Evolutionary conservation across 1,284 basidiomycete species (phyloP).

Genomic region (Rhodotorula sp.): DNA sequence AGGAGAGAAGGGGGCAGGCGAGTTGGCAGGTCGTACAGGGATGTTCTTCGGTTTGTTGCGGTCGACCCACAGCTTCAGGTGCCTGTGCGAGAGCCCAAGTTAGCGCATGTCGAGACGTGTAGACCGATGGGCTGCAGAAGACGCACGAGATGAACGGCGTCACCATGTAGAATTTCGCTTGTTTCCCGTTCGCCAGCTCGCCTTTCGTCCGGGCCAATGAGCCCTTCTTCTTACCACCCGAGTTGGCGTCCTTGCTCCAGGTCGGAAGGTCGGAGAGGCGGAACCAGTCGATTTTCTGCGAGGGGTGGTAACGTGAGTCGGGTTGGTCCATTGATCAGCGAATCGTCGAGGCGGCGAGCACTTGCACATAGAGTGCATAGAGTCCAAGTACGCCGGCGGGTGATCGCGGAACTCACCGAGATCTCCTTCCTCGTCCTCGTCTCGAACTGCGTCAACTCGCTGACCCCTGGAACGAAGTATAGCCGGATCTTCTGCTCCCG

Average conservation of each 20-base stretch:
- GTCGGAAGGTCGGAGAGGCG: conserved; percentile 83
- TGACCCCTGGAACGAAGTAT: conserved; percentile 86
- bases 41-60: conserved; percentile 33
- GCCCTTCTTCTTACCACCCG: conserved; percentile 9
- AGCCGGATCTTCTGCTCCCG: conserved; percentile 86
- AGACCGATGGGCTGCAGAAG: background rate
- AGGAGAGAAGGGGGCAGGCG: background rate
- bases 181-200: conserved; percentile 43
- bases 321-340: too few relatives aligned
- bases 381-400: too few relatives aligned
- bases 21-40: background rate
- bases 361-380: too few relatives aligned
- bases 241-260: conserved; percentile 73
- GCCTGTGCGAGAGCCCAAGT: conserved; percentile 20
- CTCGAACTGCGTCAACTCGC: conserved; percentile 83
- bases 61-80: conserved; percentile 44
- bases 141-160: conserved; percentile 88
- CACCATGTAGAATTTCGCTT: conserved; percentile 88
- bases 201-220: conserved; percentile 53
- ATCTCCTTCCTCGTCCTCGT: conserved; percentile 98
- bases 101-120: background rate
- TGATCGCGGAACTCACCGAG: conserved; percentile 62
- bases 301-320: too few relatives aligned
- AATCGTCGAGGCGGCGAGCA: too few relatives aligned
- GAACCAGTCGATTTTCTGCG: conserved; percentile 96